phyloP scores from a whole-genome alignment of 305 asterid genomes.

The Ilex paraguariensis region DNA sequence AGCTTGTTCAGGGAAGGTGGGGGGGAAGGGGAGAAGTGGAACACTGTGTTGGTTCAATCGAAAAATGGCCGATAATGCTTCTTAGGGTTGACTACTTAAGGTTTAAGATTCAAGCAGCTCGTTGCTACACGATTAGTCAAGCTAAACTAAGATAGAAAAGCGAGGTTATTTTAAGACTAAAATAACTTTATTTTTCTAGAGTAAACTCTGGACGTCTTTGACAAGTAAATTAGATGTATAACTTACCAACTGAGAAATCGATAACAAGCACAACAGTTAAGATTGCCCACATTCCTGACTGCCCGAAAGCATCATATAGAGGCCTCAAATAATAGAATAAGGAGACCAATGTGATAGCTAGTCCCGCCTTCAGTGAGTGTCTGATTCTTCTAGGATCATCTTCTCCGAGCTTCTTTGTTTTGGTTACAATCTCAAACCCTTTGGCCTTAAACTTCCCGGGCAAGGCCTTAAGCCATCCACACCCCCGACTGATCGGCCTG shows the following conservation, averaged over 20 bases:
- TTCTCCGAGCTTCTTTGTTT: constrained; percentile 37
- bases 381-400: constrained; percentile 68
- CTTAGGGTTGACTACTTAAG: no score
- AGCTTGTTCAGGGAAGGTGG: no score
- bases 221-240: neutral
- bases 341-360: constrained; percentile 62
- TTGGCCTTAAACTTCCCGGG: constrained; percentile 19
- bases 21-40: no score
- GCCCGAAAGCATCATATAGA: constrained; percentile 62
- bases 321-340: constrained; percentile 63
- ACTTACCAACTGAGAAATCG: constrained; percentile 69
- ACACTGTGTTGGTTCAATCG: no score
- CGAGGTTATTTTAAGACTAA: neutral
- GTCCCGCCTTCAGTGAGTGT: constrained; percentile 66
- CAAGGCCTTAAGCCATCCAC: constrained; percentile 10
- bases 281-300: constrained; percentile 79
- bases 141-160: no score
- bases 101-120: no score
- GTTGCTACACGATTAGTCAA: no score
- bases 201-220: no score
- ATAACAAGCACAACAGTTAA: constrained; percentile 76
- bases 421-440: constrained; percentile 8
- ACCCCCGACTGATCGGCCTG: neutral
- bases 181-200: neutral
- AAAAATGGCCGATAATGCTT: no score